These are phyloP conservation scores for Parathielavia hyrcaniae DNA, from an alignment of 495 filamentous ascomycete genomes.

Conservation along the genomic window DNA sequence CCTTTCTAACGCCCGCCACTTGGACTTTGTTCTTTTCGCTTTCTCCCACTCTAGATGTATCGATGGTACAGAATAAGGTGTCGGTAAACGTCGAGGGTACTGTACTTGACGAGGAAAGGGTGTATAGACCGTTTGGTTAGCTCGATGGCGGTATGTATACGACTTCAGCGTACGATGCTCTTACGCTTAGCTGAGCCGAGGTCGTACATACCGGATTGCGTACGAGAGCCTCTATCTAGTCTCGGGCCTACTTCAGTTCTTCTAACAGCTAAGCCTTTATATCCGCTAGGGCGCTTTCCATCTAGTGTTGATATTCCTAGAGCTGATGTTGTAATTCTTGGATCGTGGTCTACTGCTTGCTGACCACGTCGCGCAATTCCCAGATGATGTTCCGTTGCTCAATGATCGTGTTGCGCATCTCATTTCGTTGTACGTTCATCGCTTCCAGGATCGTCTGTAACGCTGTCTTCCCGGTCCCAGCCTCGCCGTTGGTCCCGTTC, in stretches of 20 bases:
- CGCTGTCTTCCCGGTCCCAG: background rate
- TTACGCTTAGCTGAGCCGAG: background rate
- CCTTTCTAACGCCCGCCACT: conserved; percentile 3
- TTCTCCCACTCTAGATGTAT: conserved; percentile 1
- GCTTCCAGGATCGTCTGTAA: background rate
- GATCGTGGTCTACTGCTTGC: background rate
- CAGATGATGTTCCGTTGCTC: background rate
- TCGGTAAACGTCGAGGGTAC: background rate
- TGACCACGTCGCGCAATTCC: background rate
- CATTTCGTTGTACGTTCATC: background rate
- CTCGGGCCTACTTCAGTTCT: background rate
- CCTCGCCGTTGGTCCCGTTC: background rate
- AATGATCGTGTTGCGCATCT: background rate
- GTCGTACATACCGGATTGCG: background rate
- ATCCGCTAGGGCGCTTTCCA: background rate
- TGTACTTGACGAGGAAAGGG: background rate
- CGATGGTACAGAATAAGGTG: background rate
- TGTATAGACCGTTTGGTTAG: background rate
- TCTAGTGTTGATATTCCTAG: too few species aligned
- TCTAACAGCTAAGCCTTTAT: background rate
- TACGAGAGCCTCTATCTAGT: background rate
- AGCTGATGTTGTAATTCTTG: background rate
- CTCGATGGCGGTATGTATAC: background rate
- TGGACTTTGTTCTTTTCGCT: background rate
- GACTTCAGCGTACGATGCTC: background rate